Conservation (phyloP, 805 yeast genomes). For the Hanseniaspora lindneri region DNA sequence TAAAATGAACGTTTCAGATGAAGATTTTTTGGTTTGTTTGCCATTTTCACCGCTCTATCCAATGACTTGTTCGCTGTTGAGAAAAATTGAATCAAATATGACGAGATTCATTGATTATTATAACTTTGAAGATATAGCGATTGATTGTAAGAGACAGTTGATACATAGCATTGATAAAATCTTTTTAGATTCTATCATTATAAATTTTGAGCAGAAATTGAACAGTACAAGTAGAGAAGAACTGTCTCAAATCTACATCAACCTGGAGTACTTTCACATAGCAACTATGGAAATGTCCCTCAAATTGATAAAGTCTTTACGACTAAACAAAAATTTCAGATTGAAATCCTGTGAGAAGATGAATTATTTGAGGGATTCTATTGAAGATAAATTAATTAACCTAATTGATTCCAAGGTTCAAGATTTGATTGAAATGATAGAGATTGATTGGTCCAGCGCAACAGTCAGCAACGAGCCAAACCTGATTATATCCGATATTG, state of each 20-base stretch:
- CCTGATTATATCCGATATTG: constrained; percentile 66
- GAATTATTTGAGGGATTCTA: constrained; percentile 37
- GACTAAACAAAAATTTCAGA: constrained; percentile 24
- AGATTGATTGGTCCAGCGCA: constrained; percentile 68
- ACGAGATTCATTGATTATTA: constrained; percentile 56
- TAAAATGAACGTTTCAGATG: constrained; percentile 17
- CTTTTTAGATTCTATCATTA: constrained; percentile 55
- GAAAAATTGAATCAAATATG: constrained; percentile 52
- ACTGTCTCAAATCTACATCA: constrained; percentile 75
- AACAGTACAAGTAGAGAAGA: constrained; percentile 75
- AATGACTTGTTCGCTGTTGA: constrained; percentile 65
- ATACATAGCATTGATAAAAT: constrained; percentile 54
- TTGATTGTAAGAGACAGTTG: constrained; percentile 28
- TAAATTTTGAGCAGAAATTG: constrained; percentile 47
- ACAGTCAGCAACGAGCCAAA: constrained; percentile 50
- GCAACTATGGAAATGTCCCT: constrained; percentile 56
- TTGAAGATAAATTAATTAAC: constrained; percentile 71
- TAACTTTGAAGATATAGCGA: constrained; percentile 48
- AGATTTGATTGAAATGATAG: constrained; percentile 71
- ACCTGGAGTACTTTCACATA: constrained; percentile 71
- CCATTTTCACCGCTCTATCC: constrained; percentile 88
- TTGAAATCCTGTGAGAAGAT: constrained; percentile 43
- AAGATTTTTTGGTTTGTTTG: constrained; percentile 47
- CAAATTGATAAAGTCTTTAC: constrained; percentile 27
- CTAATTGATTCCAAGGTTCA: constrained; percentile 71